Evolutionary conservation across 192 early-diverging fungal genomes (phyloP).

Genomic region (Backusella tarrabulga): DNA sequence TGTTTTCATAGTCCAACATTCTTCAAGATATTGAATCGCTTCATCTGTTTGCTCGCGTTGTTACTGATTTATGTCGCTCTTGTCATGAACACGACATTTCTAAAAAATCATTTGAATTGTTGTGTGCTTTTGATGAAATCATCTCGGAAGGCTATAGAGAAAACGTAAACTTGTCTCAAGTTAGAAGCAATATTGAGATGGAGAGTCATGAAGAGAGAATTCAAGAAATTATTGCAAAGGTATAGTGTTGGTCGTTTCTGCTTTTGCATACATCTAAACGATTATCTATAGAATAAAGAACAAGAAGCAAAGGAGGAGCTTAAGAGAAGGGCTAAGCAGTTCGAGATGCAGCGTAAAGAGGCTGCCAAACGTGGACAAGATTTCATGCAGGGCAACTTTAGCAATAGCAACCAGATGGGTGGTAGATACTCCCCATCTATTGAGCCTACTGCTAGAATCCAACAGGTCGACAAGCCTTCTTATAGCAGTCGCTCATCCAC

Average conservation of each 20-base stretch:
- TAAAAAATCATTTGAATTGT: conserved; percentile 83
- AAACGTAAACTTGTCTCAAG: conserved; percentile 86
- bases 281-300: conserved; percentile 74
- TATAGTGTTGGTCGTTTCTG: neutral
- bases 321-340: conserved; percentile 85
- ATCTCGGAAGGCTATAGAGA: conserved; percentile 90
- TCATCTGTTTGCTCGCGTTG: conserved; percentile 90
- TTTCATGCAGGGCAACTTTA: conserved; percentile 54
- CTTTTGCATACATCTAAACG: neutral
- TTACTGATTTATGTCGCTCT: conserved; percentile 86
- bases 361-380: conserved; percentile 53
- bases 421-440: conserved; percentile 36
- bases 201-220: conserved; percentile 98
- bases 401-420: conserved; percentile 34
- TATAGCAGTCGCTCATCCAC: conserved; percentile 33
- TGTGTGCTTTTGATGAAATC: conserved; percentile 95
- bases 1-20: conserved; percentile 73
- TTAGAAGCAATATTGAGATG: conserved; percentile 95
- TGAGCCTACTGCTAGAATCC: conserved; percentile 27
- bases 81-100: conserved; percentile 86
- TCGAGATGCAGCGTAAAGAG: conserved; percentile 90
- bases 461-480: conserved; percentile 9
- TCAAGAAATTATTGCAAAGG: conserved; percentile 91
- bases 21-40: conserved; percentile 98
- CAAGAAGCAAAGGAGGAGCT: conserved; percentile 97